phyloP scores from a whole-genome alignment of 2,329 filamentous ascomycete genomes.

The Pyricularia grisea region DNA sequence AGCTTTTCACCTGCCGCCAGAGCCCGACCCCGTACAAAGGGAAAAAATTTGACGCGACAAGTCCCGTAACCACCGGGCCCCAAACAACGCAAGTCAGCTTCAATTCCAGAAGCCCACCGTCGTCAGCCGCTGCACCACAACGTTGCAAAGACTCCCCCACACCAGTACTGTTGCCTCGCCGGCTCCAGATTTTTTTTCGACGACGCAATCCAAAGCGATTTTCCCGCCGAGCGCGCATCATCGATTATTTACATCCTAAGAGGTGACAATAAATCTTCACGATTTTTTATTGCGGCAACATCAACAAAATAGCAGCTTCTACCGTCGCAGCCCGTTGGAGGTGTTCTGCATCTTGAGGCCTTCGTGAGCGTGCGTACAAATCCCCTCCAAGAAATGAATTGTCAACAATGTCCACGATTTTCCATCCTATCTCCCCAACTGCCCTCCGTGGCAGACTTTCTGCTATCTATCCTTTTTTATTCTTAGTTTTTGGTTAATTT shows the following conservation, averaged over 20 bases:
- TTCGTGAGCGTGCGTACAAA: background rate
- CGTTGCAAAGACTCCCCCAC: constrained; percentile 1
- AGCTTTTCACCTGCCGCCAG: background rate
- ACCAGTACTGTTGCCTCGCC: background rate
- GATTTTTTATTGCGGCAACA: background rate
- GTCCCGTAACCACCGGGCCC: background rate
- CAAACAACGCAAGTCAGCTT: background rate
- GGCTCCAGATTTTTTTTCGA: background rate
- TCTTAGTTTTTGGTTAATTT: too few species aligned
- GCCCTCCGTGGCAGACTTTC: background rate
- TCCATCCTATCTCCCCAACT: background rate
- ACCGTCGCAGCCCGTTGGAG: background rate
- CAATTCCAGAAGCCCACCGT: constrained; percentile 3
- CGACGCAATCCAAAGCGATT: constrained; percentile 3
- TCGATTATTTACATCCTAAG: background rate
- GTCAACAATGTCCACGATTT: background rate
- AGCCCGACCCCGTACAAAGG: background rate
- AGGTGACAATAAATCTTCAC: background rate
- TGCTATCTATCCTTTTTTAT: background rate
- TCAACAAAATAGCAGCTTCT: background rate
- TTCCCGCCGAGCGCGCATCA: background rate
- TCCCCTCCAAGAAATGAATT: background rate
- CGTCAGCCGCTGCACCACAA: background rate
- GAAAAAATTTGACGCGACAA: constrained; percentile 1
- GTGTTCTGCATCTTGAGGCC: background rate